phyloP scores from a whole-genome alignment of 352 stramenopile genomes.

The Phytophthora sp. region DNA sequence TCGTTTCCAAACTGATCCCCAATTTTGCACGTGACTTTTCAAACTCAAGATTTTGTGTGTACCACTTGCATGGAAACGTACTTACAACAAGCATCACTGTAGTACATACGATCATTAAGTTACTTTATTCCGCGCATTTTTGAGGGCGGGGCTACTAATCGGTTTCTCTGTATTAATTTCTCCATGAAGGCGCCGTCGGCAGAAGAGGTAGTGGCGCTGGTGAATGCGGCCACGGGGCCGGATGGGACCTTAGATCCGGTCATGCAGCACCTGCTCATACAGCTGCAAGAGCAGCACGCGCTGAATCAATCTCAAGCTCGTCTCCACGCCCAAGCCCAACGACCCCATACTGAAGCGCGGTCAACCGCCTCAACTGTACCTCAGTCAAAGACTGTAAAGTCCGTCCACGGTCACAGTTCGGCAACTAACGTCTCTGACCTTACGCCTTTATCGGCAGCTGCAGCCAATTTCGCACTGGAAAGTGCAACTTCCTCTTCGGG shows the following conservation, averaged over 20 bases:
- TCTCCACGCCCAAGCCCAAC: constrained; percentile 11
- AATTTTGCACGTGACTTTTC: constrained; percentile 1
- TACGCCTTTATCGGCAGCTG: constrained; percentile 36
- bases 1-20: too few relatives aligned
- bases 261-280: constrained; percentile 66
- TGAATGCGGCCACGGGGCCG: constrained; percentile 45
- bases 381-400: constrained; percentile 9
- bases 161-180: constrained; percentile 25
- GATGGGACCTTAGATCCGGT: constrained; percentile 44
- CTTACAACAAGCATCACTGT: neutral
- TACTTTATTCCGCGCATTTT: constrained; percentile 18
- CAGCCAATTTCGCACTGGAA: constrained; percentile 11
- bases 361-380: neutral
- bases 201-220: constrained; percentile 67
- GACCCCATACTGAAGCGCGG: constrained; percentile 4
- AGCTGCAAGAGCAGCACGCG: constrained; percentile 50
- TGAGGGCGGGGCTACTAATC: constrained; percentile 33
- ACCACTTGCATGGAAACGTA: neutral
- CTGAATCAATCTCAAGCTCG: constrained; percentile 34
- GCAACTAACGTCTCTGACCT: constrained; percentile 31
- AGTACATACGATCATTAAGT: constrained; percentile 3
- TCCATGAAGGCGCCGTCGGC: constrained; percentile 58
- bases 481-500: constrained; percentile 4
- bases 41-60: constrained; percentile 14
- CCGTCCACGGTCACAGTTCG: neutral